Percentiles rank a stretch among this genome's conserved stretches.
phyloP scores from a whole-genome alignment of 208 protist genomes.

The Leptomonas seymouri region DNA sequence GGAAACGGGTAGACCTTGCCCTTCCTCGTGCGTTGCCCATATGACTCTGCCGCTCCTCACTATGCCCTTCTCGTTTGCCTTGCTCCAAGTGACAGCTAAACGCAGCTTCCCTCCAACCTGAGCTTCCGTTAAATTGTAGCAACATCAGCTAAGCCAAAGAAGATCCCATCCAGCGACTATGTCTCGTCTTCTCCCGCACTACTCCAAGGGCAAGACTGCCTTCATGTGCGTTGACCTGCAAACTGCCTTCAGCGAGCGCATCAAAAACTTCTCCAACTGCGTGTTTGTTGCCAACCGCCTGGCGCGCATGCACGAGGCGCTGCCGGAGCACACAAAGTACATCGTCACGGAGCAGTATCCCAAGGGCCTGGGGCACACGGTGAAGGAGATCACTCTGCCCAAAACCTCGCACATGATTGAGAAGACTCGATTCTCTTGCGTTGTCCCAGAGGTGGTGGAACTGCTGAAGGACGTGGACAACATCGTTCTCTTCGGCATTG shows the following conservation, averaged over 20 bases:
- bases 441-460: conserved; percentile 58
- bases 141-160: too few species aligned
- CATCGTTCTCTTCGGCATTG: conserved; percentile 84
- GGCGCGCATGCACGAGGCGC: conserved; percentile 45
- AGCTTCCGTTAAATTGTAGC: too few species aligned
- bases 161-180: too few species aligned
- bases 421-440: conserved; percentile 68
- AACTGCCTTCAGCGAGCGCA: conserved; percentile 60
- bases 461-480: conserved; percentile 50
- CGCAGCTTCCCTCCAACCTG: conserved; percentile 9
- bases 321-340: conserved; percentile 71
- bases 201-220: conserved; percentile 60
- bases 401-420: conserved; percentile 35
- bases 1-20: not conserved
- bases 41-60: not conserved
- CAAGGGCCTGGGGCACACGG: conserved; percentile 66
- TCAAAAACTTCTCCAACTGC: conserved; percentile 67
- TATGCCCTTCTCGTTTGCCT: too few species aligned
- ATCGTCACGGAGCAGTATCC: conserved; percentile 88
- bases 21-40: not conserved
- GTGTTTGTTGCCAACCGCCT: conserved; percentile 83
- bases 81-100: not conserved
- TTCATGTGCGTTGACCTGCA: conserved; percentile 84
- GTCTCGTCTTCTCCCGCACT: conserved; percentile 72
- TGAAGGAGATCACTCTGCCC: conserved; percentile 64